Conservation (phyloP, 2,329 filamentous ascomycete genomes). For the Microcyclospora tardicrescens region DNA sequence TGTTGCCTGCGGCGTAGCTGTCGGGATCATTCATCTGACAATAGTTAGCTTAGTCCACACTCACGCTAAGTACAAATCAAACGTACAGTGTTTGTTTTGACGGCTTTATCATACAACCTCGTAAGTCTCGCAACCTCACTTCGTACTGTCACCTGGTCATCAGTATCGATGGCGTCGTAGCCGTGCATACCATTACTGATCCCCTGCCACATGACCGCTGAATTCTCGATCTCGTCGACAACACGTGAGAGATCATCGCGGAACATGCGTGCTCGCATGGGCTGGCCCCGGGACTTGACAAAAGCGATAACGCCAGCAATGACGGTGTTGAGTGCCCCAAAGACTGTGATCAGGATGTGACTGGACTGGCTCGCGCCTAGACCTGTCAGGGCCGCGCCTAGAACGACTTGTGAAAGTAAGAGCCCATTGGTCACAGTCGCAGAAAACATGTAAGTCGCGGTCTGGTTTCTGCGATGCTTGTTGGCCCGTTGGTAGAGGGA, state of each 20-base stretch:
- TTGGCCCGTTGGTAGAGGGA: slow-evolving; percentile 26
- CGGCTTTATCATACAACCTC: slow-evolving; percentile 26
- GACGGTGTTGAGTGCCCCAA: slow-evolving; percentile 29
- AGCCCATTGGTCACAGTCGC: slow-evolving; percentile 26
- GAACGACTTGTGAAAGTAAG: slow-evolving; percentile 27
- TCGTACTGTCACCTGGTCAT: slow-evolving; percentile 30
- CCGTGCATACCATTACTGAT: slow-evolving; percentile 31
- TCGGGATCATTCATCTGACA: slow-evolving; percentile 26
- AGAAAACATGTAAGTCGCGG: slow-evolving; percentile 24
- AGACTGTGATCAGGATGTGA: slow-evolving; percentile 26
- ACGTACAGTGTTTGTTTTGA: slow-evolving; percentile 21
- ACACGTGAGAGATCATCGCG: slow-evolving; percentile 28
- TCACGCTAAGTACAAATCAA: no score
- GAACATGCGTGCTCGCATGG: slow-evolving; percentile 29
- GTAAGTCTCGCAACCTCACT: slow-evolving; percentile 24
- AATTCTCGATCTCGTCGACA: slow-evolving; percentile 31
- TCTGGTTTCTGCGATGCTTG: slow-evolving; percentile 20
- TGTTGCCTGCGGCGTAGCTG: slow-evolving; percentile 22
- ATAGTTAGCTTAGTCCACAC: no score
- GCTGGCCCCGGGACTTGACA: slow-evolving; percentile 28
- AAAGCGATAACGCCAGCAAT: slow-evolving; percentile 30
- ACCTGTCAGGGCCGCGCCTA: slow-evolving; percentile 28
- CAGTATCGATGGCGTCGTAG: slow-evolving; percentile 34
- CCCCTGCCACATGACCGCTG: slow-evolving; percentile 31
- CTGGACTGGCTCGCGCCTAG: slow-evolving; percentile 25